Evolutionary conservation across 495 filamentous ascomycete species (phyloP).

Genomic region (Choiromyces venosus): DNA sequence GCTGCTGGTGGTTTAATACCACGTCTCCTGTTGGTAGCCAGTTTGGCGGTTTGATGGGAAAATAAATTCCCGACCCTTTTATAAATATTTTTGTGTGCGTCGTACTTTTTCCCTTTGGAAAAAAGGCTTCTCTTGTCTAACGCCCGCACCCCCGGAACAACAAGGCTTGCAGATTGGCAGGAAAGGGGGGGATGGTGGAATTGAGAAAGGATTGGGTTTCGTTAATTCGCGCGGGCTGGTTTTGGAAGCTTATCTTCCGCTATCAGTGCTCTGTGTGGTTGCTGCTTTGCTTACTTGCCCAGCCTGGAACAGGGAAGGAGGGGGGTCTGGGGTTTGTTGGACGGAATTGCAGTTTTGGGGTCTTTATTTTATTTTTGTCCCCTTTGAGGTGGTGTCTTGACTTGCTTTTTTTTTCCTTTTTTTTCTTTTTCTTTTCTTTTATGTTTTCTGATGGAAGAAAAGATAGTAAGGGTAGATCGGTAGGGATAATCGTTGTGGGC

Average conservation of each 20-base stretch:
- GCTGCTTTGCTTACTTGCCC: neutral
- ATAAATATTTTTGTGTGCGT: neutral
- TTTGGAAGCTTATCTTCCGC: conserved; percentile 1
- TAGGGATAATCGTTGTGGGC: conserved; percentile 1
- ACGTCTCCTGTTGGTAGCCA: conserved; percentile 42
- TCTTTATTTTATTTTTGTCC: neutral
- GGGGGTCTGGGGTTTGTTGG: no score
- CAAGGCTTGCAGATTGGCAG: neutral
- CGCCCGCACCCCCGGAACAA: neutral
- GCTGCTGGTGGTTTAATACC: conserved; percentile 42
- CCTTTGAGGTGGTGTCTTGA: neutral
- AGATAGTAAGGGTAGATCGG: neutral
- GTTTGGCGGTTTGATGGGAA: conserved; percentile 30
- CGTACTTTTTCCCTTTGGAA: neutral
- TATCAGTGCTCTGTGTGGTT: conserved; percentile 1
- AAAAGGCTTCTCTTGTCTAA: conserved; percentile 5
- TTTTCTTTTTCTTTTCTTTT: conserved; percentile 1
- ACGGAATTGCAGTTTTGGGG: conserved; percentile 1
- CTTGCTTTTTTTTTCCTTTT: neutral
- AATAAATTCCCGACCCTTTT: conserved; percentile 13
- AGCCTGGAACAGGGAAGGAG: neutral
- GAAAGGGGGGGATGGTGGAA: neutral
- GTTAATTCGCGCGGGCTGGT: neutral
- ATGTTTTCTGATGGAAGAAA: conserved; percentile 1
- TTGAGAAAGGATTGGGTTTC: conserved; percentile 6